Conservation (phyloP, 495 filamentous ascomycete genomes). For the Penicillium riverlandense region DNA sequence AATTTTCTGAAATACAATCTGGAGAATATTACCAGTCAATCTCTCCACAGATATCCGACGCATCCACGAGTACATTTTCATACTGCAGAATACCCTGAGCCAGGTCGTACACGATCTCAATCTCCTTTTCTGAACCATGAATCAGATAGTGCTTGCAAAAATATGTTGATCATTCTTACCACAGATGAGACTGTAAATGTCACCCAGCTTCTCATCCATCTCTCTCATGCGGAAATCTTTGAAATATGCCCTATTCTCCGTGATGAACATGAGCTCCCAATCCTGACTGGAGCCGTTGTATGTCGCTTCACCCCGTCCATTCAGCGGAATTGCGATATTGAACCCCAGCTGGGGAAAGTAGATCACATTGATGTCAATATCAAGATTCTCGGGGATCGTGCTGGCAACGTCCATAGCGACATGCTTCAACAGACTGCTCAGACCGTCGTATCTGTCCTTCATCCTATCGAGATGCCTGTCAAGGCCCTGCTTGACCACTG, state of each 20-base stretch:
- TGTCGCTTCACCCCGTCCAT: slow-evolving; percentile 51
- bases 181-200: slow-evolving; percentile 75
- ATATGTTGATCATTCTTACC: slow-evolving; percentile 42
- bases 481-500: slow-evolving; percentile 64
- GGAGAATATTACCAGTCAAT: slow-evolving; percentile 55
- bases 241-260: slow-evolving; percentile 70
- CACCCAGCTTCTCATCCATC: slow-evolving; percentile 75
- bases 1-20: background rate
- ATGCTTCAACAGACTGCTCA: slow-evolving; percentile 62
- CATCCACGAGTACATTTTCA: slow-evolving; percentile 55
- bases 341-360: slow-evolving; percentile 92
- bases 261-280: slow-evolving; percentile 77
- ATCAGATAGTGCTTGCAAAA: background rate
- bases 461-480: slow-evolving; percentile 71
- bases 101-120: slow-evolving; percentile 78
- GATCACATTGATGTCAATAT: slow-evolving; percentile 65
- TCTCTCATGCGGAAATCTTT: slow-evolving; percentile 81
- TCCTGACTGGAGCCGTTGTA: slow-evolving; percentile 56
- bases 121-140: slow-evolving; percentile 65
- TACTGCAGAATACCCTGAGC: slow-evolving; percentile 64
- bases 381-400: slow-evolving; percentile 53
- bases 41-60: slow-evolving; percentile 76
- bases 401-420: slow-evolving; percentile 55
- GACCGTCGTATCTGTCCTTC: slow-evolving; percentile 69
- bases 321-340: slow-evolving; percentile 65